Base-by-base conservation (phyloP, 768 basidiomycete genomes). In the Psilocybe azurescens region DNA sequence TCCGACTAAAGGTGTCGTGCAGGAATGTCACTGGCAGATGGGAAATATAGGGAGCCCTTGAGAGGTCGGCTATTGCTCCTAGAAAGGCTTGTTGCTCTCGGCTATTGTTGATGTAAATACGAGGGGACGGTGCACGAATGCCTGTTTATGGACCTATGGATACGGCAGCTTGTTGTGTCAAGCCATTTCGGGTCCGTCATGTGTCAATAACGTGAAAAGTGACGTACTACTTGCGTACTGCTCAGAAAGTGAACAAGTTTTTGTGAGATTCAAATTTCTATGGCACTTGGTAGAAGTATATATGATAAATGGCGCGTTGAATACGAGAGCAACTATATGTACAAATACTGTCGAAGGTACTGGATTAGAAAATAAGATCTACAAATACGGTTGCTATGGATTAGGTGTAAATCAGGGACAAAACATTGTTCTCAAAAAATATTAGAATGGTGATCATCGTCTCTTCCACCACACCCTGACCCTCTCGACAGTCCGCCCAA, bases 401-500 rank as follows among this genome's bases (percentile, higher is more conserved):
- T 36, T 36, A 36, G 33, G 6, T 36, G 33, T 36, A 36, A 5
- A 44, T n/a, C 5, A 44, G 41, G 5, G 41, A 44, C 41, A 44
- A 44, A 11, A 44, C 6, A 44, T 5, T 9, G 48, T 14, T 50
- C 11, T 50, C 48, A 20, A 53, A 32, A 53, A 33, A n/a, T 9
- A 36, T 38, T 9, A n/a, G 9, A 32, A 53, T 30, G 20, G 20
- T 0, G 20, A 38, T 46, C 30, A 30, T 38, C 39, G 58, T 39
- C 54, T 18, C 24, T 49, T 32, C 49, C 30, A 57, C 51, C 64
- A 64, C 39, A 55, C 44, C 38, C 50, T 64, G 32, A 62, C 30
- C 55, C 62, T 68, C 39, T 58, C 59, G 9, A 61, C 51, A 16
- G 33, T 50, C 64, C 70, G 61, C 13, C 60, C 53, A 13, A 63